Percentiles rank a stretch among this genome's conserved stretches.
These are phyloP conservation scores for Cryptosporidium baileyi DNA, from an alignment of 169 alveolate genomes.

Conservation along the genomic window DNA sequence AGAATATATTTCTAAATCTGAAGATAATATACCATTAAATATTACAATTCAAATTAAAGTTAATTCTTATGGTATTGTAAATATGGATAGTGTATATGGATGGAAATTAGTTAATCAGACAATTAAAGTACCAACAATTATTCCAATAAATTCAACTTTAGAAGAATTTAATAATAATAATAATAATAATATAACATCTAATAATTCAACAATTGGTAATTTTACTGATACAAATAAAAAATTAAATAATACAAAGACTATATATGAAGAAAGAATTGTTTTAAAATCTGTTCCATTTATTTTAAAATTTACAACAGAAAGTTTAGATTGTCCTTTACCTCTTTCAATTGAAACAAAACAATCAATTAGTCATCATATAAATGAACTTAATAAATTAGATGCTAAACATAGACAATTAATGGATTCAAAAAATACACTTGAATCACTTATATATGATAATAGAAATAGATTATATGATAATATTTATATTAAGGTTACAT, in stretches of 20 bases:
- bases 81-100: slow-evolving; percentile 42
- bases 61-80: slow-evolving; percentile 38
- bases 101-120: slow-evolving; percentile 65
- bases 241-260: neutral
- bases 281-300: slow-evolving; percentile 6
- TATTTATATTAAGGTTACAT: slow-evolving; percentile 37
- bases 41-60: slow-evolving; percentile 36
- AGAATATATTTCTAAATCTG: neutral
- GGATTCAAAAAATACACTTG: slow-evolving; percentile 54
- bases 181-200: neutral
- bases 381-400: slow-evolving; percentile 48
- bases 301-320: slow-evolving; percentile 16
- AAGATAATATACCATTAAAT: neutral
- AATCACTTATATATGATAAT: slow-evolving; percentile 40
- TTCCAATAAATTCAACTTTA: neutral
- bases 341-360: neutral
- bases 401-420: slow-evolving; percentile 56
- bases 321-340: slow-evolving; percentile 35
- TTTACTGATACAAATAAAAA: neutral
- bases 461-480: slow-evolving; percentile 54
- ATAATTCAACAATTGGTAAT: neutral
- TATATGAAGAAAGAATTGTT: slow-evolving; percentile 28
- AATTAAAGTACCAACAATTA: slow-evolving; percentile 17
- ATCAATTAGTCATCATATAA: slow-evolving; percentile 43
- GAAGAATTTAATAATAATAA: neutral